Base-by-base conservation (phyloP, 257 asterid genomes). In the Haberlea rhodopensis region DNA sequence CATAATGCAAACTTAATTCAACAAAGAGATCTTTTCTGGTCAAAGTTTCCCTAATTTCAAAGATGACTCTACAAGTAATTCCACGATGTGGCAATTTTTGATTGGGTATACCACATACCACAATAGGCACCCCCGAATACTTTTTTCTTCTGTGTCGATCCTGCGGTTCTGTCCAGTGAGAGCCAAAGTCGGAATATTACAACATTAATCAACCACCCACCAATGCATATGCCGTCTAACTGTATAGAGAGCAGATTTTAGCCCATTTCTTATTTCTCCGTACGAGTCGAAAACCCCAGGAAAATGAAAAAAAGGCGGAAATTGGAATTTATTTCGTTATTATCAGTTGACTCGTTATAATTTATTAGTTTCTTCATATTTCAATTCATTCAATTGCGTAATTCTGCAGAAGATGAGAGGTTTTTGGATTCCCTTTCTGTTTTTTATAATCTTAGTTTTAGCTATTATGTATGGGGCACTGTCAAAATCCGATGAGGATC, bases 391-490 rank as follows among this genome's bases (percentile, higher is more conserved):
- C 61, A n/a, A 60, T 57, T 60, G 15, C 21, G 7, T 1, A 45
- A 34, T 19, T 23, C 65, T n/a, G 28, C 68, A 9, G 22, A 60
- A 65, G 51, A 85, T 87, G 90, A 87, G 80, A 69, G 81, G 79
- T 32, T 60, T 75, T 21, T 71, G 73, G 56, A 62, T 83, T 22
- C 71, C 72, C 34, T 34, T 81, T 65, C 72, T 87, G 58, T 78
- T 83, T 37, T n/a, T 81, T 32, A 11, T 73, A 0, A 66, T 82
- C 27, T 71, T 84, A 67, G 65, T 86, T 61, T 62, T 86, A 46
- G 73, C 63, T 46, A 59, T 83, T 74, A 78, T 78, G 18, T 70
- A 70, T 67, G 86, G 94, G 76, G 81, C 71, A 81, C 57, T 71
- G 45, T 62, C 85, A 0, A 71, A 56, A 71, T 60, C 88, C 21